Percentiles rank a stretch among this genome's conserved stretches.
Evolutionary conservation across 495 filamentous ascomycete species (phyloP).

Genomic region (Hypoxylon perforatum): DNA sequence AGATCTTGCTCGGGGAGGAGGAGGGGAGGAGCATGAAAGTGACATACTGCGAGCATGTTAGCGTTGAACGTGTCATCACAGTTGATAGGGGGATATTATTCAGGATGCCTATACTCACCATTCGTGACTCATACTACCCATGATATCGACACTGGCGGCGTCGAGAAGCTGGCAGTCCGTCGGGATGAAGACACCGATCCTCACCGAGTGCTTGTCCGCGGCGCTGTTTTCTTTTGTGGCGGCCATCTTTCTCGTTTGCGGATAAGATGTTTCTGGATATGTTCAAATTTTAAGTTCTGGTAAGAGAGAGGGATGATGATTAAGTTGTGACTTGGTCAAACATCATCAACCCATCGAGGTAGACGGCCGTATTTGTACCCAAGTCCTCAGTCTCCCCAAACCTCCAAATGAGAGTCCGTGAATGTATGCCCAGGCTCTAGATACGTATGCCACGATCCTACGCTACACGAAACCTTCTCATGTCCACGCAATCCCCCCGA

Average conservation of each 20-base stretch:
- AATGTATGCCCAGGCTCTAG: too few species aligned
- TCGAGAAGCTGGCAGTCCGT: slow-evolving; percentile 60
- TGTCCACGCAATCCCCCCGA: slow-evolving; percentile 16
- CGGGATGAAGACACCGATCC: slow-evolving; percentile 60
- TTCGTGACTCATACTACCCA: slow-evolving; percentile 57
- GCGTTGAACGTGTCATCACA: background rate
- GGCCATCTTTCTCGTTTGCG: slow-evolving; percentile 19
- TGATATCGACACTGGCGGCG: slow-evolving; percentile 59
- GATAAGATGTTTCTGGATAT: background rate
- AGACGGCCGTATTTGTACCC: slow-evolving; percentile 19
- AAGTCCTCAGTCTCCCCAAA: background rate
- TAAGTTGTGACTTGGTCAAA: background rate
- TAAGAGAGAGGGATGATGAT: background rate
- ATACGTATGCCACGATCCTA: background rate
- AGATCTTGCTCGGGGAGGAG: background rate
- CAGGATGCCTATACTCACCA: slow-evolving; percentile 35
- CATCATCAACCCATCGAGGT: background rate
- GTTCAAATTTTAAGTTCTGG: too few species aligned
- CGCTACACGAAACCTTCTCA: background rate
- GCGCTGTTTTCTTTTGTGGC: slow-evolving; percentile 5
- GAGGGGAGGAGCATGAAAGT: background rate
- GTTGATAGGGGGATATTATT: background rate
- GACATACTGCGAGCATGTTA: slow-evolving; percentile 30
- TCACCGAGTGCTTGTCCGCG: slow-evolving; percentile 8
- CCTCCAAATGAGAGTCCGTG: background rate